Base-by-base conservation (phyloP, 176 grass and related monocot species). In the Tillandsia leiboldiana region DNA sequence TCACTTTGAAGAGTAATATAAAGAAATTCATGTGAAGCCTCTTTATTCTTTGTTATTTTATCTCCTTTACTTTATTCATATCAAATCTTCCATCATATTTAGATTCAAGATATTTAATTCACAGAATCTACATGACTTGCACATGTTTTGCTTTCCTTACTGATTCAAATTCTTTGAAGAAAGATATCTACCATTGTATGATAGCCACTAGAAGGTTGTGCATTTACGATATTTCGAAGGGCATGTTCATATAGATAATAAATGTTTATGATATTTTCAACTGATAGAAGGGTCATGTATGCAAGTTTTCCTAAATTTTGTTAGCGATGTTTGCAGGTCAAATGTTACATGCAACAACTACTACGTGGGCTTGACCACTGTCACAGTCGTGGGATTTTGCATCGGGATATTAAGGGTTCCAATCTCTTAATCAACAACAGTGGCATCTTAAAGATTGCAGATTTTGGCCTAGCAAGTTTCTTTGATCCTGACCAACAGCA, bases 321-420 rank as follows among this genome's bases (percentile, higher is more conserved):
- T 61, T 42, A 14, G n/a, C 13, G 7, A 63, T 78, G 33, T 48
- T 47, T 79, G 64, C 84, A 99, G 95, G 90, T 99, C 49, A 99
- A 99, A 81, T 99, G 95, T 82, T 99, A 99, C 82, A 99, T 91
- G 95, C 90, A 94, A 80, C 95, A 99, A 82, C 67, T 99, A 65
- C 77, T 99, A 68, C 48, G 82, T 82, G 95, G 95, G 50, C 89
- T 99, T 79, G 95, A 94, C 69, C 95, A 99, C 75, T 99, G 95
- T 77, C 95, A 94, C 69, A 94, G 75, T 77, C 84, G 80, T 65
- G 86, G 86, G 48, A 87, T 99, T 80, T 70, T 99, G 72, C 95
- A 99, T 74, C 85, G 95, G 71, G 95, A 99, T 67, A 99, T 99
- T 53, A 99, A 99, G 72, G 95, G 95, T 77, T 99, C 95, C 61